Evolutionary conservation across 441 rosid genomes (phyloP), one percentile per base, ranked within the genome.

Genomic region (Theobroma grandiflorum): DNA sequence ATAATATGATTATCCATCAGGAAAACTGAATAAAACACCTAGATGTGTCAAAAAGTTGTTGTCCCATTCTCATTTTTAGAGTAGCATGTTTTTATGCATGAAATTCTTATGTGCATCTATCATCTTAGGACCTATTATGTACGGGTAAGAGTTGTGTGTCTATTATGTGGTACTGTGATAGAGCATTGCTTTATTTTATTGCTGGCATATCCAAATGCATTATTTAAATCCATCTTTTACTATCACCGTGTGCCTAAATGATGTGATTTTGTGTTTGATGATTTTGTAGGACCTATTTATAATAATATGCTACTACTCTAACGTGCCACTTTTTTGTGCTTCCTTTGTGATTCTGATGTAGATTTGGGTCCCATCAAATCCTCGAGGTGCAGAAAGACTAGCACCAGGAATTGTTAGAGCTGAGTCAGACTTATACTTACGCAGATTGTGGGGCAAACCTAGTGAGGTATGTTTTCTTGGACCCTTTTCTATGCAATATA

Each of bases 281-380:
- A 31, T 57, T 67, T 61, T 43, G 55, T 12, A 35, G 76, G n/a
- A 73, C 50, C 65, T 38, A 18, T 26, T 26, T 26, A 26, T 26
- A 73, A 37, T 49, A 6, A 4, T 49, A 38, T 37, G 16, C 15
- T 77, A 43, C 16, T 49, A 64, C 42, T 61, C 72, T 61, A 71
- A 57, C 6, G 22, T 72, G 43, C 69, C 42, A 22, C 66, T 20
- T 20, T 71, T 68, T 79, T 55, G 33, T 71, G 63, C 14, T 81
- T 64, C 58, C 26, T 50, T 69, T 26, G n/a, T 83, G 77, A 33
- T 20, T 74, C 64, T 79, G 52, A 74, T 73, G 74, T 89, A 97
- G 99, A 94, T 97, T 45, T 97, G 99, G 99, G 98, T 86, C 69
- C 90, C 99, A 50, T 89, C 98, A 76, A 97, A 97, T 90, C 99